Conservation (phyloP, 106 monocot genomes). For the Dendrobium officinale region DNA sequence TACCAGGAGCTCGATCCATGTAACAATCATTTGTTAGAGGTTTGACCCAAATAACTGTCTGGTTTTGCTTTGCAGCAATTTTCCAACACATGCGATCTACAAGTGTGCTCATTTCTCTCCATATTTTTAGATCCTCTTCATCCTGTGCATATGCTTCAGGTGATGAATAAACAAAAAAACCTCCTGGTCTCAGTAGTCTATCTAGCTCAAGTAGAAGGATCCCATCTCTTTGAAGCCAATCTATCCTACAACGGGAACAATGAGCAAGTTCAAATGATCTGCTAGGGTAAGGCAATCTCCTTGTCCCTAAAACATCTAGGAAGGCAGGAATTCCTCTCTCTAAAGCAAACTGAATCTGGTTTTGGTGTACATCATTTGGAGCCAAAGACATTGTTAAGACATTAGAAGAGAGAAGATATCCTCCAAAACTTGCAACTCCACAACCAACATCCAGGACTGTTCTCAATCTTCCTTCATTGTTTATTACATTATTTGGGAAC, state of each 20-base stretch:
- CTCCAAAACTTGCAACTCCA: constrained; percentile 75
- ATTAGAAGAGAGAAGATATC: constrained; percentile 58
- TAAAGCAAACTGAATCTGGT: constrained; percentile 73
- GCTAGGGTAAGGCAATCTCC: constrained; percentile 62
- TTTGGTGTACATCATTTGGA: constrained; percentile 75
- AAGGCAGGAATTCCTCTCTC: constrained; percentile 76
- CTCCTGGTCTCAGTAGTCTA: constrained; percentile 60
- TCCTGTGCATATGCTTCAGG: constrained; percentile 77
- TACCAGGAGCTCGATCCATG: constrained; percentile 39
- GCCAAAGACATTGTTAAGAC: constrained; percentile 67
- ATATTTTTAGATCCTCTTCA: constrained; percentile 62
- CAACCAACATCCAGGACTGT: constrained; percentile 71
- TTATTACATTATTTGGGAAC: constrained; percentile 42
- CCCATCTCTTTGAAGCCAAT: constrained; percentile 82
- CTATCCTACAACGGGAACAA: constrained; percentile 74
- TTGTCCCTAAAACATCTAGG: constrained; percentile 61
- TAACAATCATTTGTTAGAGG: constrained; percentile 68
- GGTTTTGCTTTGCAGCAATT: constrained; percentile 55
- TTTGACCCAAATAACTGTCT: constrained; percentile 74
- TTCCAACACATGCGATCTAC: constrained; percentile 71
- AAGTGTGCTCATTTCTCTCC: constrained; percentile 57
- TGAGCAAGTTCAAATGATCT: constrained; percentile 72
- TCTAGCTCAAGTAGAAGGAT: constrained; percentile 67
- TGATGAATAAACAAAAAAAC: constrained; percentile 69
- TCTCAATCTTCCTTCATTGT: constrained; percentile 45